Conservation (phyloP, 805 yeast species). For the Wickerhamiella slavikovae region DNA sequence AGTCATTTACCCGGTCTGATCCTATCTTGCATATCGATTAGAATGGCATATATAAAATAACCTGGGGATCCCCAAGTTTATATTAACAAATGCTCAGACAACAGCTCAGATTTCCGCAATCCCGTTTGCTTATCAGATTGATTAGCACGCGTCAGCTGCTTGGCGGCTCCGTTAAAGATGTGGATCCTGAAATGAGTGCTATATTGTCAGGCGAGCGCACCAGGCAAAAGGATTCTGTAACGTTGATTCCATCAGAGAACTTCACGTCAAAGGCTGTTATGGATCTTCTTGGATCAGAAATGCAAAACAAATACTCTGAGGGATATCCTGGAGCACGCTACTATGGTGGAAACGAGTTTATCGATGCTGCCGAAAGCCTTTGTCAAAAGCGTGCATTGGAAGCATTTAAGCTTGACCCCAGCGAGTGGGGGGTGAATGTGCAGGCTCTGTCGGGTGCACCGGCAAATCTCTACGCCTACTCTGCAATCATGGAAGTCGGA, state of each 20-base stretch:
- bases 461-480: constrained; percentile 83
- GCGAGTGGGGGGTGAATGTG: constrained; percentile 92
- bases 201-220: constrained; percentile 57
- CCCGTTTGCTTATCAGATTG: background rate
- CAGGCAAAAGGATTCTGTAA: constrained; percentile 83
- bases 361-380: constrained; percentile 72
- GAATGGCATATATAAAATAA: too few relatives aligned
- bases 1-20: too few relatives aligned
- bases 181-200: constrained; percentile 66
- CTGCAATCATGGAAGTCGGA: constrained; percentile 70
- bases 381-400: constrained; percentile 84
- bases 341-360: constrained; percentile 93
- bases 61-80: background rate
- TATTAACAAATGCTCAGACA: background rate
- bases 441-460: constrained; percentile 94
- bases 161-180: constrained; percentile 7
- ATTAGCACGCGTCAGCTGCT: constrained; percentile 8
- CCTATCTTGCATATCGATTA: too few relatives aligned
- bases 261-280: constrained; percentile 90
- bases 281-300: constrained; percentile 85
- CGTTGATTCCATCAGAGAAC: constrained; percentile 87
- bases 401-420: constrained; percentile 57
- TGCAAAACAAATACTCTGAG: constrained; percentile 96
- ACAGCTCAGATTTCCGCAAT: background rate
- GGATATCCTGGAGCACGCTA: constrained; percentile 97